These are phyloP conservation scores for Pelagophyceae sp. DNA, from an alignment of 352 stramenopile species.

Conservation along the genomic window DNA sequence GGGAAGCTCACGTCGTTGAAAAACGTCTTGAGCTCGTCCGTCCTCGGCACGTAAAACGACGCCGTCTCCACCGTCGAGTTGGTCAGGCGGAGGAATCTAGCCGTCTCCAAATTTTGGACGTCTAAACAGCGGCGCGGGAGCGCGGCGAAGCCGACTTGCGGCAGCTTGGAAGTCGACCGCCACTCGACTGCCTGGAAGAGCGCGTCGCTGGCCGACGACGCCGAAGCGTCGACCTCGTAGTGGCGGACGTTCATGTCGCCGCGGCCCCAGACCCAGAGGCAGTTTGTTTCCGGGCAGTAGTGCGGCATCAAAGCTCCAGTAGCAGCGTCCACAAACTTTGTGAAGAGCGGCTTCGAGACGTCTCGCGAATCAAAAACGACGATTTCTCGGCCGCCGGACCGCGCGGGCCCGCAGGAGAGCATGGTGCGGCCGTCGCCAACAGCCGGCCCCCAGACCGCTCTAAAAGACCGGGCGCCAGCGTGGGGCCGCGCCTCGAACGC, in stretches of 20 bases:
- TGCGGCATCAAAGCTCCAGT: constrained; percentile 16
- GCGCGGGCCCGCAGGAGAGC: constrained; percentile 14
- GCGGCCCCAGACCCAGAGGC: constrained; percentile 17
- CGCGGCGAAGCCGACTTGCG: constrained; percentile 14
- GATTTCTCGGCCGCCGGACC: constrained; percentile 23
- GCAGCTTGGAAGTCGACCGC: background rate
- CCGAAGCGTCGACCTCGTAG: constrained; percentile 21
- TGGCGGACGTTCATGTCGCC: constrained; percentile 20
- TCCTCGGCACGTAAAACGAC: constrained; percentile 20
- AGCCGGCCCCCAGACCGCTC: constrained; percentile 5
- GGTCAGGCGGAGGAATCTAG: constrained; percentile 21
- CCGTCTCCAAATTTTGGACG: constrained; percentile 9
- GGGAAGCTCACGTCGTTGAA: too few relatives aligned
- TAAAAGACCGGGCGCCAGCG: constrained; percentile 21
- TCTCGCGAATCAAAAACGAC: constrained; percentile 15
- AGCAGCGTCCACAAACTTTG: constrained; percentile 1
- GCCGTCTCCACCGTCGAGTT: constrained; percentile 19
- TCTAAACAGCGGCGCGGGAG: constrained; percentile 15
- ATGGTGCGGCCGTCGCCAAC: constrained; percentile 11
- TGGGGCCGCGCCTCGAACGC: background rate
- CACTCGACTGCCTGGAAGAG: background rate
- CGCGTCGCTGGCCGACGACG: background rate
- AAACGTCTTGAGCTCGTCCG: constrained; percentile 12
- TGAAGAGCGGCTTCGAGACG: background rate
- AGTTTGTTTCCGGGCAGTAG: constrained; percentile 18